Base-by-base conservation (phyloP, 129 eudicot species). In the Pulicaria dysenterica region DNA sequence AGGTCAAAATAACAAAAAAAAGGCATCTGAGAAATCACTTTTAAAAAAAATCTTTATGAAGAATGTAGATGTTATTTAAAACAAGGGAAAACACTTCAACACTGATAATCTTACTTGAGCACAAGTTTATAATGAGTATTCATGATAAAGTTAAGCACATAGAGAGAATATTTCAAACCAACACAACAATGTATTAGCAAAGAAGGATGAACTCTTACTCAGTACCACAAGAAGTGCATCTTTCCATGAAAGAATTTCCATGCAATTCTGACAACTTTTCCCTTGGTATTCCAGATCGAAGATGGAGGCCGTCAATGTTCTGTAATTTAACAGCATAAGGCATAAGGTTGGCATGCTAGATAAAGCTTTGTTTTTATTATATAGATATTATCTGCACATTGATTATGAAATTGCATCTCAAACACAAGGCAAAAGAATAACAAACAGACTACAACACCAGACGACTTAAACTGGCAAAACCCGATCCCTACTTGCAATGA, bases 261-360 rank as follows among this genome's bases (percentile, higher is more conserved):
- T 92, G 98, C 82, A 92, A 73, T 82, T 92, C 98, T 40, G 98
- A 76, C 68, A 92, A 85, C 69, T 87, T 92, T 51, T 89, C 95
- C 86, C 96, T 89, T 44, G 96, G 88, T 48, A 92, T 84, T 74
- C 98, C 98, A 70, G 98, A 92, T 64, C 98, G 91, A 72, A 92
- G 91, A 85, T 92, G 98, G 42, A 92, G 94, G 76, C 96, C 88
- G 70, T 92, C 98, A 79, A 92, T 85, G 73, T 92, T 92, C 97
- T 91, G 83, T 41, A 19, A 74, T 74, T 10, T 79, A 66, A 64
- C 72, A 66, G 55, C 63, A 67, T 59, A 19, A 59, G 37, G 48
- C 38, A 58, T 16, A 72, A 66, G 55, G 11, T 42, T 54, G 13
- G 71, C 7, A 64, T 51, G 72, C 48, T 61, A 51, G 57, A 38